Percentiles rank a stretch among this genome's conserved stretches.
Evolutionary conservation across 345 rosid species (phyloP).

Genomic region (Combretum micranthum): DNA sequence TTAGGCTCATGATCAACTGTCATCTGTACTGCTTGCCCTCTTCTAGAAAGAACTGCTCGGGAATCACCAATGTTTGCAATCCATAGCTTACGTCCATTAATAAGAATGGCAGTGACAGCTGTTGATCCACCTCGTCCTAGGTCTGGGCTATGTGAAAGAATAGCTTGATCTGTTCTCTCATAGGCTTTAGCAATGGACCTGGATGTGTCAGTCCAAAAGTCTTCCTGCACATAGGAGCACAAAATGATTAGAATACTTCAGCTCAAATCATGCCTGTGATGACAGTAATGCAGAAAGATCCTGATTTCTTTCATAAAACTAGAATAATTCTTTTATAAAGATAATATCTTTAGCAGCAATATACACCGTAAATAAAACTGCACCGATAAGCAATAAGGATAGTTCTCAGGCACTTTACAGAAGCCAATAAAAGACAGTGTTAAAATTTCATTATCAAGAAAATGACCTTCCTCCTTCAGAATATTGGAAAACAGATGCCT

Average conservation of each 20-base stretch:
- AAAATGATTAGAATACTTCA: neutral
- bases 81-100: slow-evolving; percentile 48
- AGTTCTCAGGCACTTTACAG: no score
- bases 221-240: slow-evolving; percentile 32
- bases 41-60: slow-evolving; percentile 50
- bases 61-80: slow-evolving; percentile 77
- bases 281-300: neutral
- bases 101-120: slow-evolving; percentile 62
- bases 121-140: slow-evolving; percentile 78
- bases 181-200: slow-evolving; percentile 45
- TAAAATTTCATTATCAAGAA: neutral
- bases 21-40: slow-evolving; percentile 58
- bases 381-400: no score
- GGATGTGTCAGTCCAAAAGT: slow-evolving; percentile 37
- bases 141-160: slow-evolving; percentile 48
- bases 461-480: slow-evolving; percentile 42
- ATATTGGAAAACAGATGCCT: slow-evolving; percentile 57
- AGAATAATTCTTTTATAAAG: no score
- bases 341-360: no score
- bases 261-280: neutral
- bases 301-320: no score
- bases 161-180: slow-evolving; percentile 58
- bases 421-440: no score
- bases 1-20: slow-evolving; percentile 60
- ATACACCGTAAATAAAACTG: no score